Conservation (phyloP, 1,284 basidiomycete species). For the Peniophora sp. region DNA sequence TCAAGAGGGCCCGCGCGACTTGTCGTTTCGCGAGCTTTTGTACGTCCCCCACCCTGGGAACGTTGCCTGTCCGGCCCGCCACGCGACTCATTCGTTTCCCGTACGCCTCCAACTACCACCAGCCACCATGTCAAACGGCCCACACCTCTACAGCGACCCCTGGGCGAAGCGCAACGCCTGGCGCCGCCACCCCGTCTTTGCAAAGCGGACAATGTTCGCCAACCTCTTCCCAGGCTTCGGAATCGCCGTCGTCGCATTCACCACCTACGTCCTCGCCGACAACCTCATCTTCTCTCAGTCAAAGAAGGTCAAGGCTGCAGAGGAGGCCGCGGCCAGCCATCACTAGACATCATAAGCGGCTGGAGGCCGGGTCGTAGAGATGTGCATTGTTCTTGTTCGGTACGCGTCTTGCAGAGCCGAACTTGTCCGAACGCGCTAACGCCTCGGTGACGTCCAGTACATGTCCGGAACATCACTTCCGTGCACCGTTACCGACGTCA, state of each 20-base stretch:
- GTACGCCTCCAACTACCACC: background rate
- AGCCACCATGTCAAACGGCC: constrained; percentile 14
- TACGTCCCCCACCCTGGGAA: background rate
- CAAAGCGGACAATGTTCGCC: constrained; percentile 77
- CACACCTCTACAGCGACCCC: constrained; percentile 81
- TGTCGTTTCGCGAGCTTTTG: constrained; percentile 5
- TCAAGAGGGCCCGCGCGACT: background rate
- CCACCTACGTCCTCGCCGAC: constrained; percentile 83
- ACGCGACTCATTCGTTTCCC: background rate
- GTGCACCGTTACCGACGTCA: too few species aligned
- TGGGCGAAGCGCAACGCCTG: constrained; percentile 94
- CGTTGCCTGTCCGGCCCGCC: background rate
- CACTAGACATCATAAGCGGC: constrained; percentile 2
- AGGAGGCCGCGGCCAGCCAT: constrained; percentile 11
- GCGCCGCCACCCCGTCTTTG: constrained; percentile 85
- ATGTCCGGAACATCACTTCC: too few species aligned
- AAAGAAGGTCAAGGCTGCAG: constrained; percentile 19
- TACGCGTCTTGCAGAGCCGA: too few species aligned
- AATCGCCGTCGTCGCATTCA: constrained; percentile 85
- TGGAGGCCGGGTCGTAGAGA: too few species aligned
- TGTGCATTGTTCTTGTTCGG: too few species aligned
- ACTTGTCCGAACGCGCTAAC: too few species aligned
- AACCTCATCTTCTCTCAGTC: constrained; percentile 41
- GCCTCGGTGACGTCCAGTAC: too few species aligned
- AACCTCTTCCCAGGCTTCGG: constrained; percentile 91